These are phyloP conservation scores for Amoeboaphelidium occidentale DNA, from an alignment of 371 early-diverging fungal genomes.

Conservation along the genomic window DNA sequence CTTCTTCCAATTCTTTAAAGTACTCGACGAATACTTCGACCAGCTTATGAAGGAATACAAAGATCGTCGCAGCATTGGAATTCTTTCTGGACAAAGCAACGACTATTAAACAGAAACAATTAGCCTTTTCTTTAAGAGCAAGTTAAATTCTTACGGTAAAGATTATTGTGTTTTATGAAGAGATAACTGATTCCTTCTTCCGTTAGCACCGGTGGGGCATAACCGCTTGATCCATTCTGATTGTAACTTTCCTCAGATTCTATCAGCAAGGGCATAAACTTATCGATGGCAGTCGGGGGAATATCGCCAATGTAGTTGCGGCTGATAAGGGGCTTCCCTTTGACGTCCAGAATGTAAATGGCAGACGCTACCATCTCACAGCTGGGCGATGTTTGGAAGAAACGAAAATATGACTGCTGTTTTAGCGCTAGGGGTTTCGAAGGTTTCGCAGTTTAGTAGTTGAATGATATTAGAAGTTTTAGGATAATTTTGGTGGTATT, in stretches of 20 bases:
- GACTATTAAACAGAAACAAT: conserved; percentile 20
- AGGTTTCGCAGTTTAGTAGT: no score
- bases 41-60: conserved; percentile 78
- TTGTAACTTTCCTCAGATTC: conserved; percentile 85
- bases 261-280: conserved; percentile 82
- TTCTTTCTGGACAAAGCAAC: conserved; percentile 87
- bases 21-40: conserved; percentile 80
- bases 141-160: conserved; percentile 47
- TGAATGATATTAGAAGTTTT: no score
- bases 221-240: conserved; percentile 26
- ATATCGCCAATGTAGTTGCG: conserved; percentile 82
- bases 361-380: conserved; percentile 14
- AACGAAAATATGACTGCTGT: no score
- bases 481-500: no score
- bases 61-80: conserved; percentile 80
- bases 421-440: no score
- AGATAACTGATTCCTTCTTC: conserved; percentile 83
- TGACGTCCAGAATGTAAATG: conserved; percentile 69
- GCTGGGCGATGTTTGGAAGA: no score
- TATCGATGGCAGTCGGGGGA: conserved; percentile 78
- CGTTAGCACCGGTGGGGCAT: conserved; percentile 23
- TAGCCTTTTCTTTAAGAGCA: not conserved
- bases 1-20: conserved; percentile 93
- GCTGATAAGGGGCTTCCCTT: conserved; percentile 85
- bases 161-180: conserved; percentile 78